phyloP scores from a whole-genome alignment of 805 yeast genomes.

The Barnettozyma siamensis region DNA sequence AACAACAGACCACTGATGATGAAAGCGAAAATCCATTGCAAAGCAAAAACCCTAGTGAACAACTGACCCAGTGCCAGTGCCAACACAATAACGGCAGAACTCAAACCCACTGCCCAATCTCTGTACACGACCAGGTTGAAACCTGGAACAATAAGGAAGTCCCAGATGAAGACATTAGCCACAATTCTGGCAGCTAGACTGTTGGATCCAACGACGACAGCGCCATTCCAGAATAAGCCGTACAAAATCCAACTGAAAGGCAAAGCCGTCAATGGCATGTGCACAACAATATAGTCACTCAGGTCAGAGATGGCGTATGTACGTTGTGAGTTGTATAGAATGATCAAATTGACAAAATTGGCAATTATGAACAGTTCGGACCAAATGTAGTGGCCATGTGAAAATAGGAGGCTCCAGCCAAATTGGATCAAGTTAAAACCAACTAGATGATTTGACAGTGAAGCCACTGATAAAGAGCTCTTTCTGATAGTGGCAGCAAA shows the following conservation, averaged over 20 bases:
- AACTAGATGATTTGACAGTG: conserved; percentile 55
- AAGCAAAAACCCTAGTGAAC: conserved; percentile 60
- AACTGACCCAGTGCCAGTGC: conserved; percentile 71
- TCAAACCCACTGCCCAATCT: conserved; percentile 67
- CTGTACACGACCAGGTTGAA: conserved; percentile 50
- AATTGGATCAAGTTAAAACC: conserved; percentile 55
- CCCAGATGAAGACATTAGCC: conserved; percentile 76
- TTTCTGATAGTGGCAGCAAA: conserved; percentile 9
- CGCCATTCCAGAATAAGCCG: conserved; percentile 81
- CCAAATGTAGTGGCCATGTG: conserved; percentile 49
- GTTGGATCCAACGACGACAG: conserved; percentile 48
- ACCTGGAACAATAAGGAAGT: conserved; percentile 60
- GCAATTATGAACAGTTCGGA: conserved; percentile 52
- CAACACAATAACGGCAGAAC: conserved; percentile 50
- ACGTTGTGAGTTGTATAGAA: conserved; percentile 47
- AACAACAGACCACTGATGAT: conserved; percentile 54
- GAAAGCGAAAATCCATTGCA: conserved; percentile 85
- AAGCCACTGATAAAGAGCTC: conserved; percentile 9
- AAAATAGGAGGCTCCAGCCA: conserved; percentile 60
- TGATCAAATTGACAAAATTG: conserved; percentile 55
- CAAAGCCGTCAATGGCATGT: conserved; percentile 59
- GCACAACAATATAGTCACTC: conserved; percentile 50
- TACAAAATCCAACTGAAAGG: conserved; percentile 74
- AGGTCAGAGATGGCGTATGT: conserved; percentile 52
- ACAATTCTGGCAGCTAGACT: conserved; percentile 56